phyloP scores from a whole-genome alignment of 2,329 filamentous ascomycete genomes.

The Aspergillus clavatus region DNA sequence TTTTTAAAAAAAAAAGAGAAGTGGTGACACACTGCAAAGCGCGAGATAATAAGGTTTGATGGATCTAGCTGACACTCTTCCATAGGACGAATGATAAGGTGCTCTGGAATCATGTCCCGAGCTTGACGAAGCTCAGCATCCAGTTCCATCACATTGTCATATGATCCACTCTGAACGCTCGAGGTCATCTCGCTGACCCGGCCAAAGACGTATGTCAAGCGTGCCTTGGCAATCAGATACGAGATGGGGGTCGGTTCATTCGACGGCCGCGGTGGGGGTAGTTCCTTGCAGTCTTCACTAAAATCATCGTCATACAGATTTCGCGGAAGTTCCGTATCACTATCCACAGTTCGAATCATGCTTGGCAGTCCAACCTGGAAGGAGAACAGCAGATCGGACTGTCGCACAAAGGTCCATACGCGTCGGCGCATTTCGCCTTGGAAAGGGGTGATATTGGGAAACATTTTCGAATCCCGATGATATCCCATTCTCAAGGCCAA shows the following conservation, averaged over 20 bases:
- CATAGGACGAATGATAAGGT: conserved; percentile 69
- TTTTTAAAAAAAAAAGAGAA: background rate
- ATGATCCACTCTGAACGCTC: conserved; percentile 43
- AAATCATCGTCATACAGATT: conserved; percentile 66
- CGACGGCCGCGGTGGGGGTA: conserved; percentile 55
- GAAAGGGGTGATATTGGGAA: conserved; percentile 55
- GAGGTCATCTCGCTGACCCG: conserved; percentile 42
- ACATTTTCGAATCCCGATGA: conserved; percentile 58
- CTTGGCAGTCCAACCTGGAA: conserved; percentile 65
- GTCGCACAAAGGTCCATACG: conserved; percentile 48
- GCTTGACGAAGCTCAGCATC: conserved; percentile 55
- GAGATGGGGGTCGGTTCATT: conserved; percentile 55
- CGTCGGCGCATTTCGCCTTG: conserved; percentile 55
- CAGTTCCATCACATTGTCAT: conserved; percentile 58
- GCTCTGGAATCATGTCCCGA: conserved; percentile 66
- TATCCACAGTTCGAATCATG: conserved; percentile 60
- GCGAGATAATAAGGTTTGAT: conserved; percentile 66
- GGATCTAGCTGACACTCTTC: conserved; percentile 70
- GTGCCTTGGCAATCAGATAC: conserved; percentile 47
- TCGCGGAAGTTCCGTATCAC: conserved; percentile 56
- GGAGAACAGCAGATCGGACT: conserved; percentile 60
- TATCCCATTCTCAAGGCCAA: conserved; percentile 64
- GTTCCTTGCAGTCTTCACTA: conserved; percentile 48
- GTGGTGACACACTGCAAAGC: conserved; percentile 56
- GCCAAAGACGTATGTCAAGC: conserved; percentile 40